Evolutionary conservation across 306 rosid species (phyloP).

Genomic region (Gleditsia sinensis): DNA sequence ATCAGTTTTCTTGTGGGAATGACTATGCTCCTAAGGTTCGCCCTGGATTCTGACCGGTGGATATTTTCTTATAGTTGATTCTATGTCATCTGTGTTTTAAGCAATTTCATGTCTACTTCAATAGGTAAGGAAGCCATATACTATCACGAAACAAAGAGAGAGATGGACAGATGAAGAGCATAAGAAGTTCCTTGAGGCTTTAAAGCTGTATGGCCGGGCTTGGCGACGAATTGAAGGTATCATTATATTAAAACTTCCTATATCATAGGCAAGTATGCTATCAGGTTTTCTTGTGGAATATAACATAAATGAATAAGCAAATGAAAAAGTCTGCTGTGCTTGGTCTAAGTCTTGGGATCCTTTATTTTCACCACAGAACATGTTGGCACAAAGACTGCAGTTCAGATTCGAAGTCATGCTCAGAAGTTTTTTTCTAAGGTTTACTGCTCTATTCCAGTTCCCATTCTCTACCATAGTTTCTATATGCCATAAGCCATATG

Average conservation of each 20-base stretch:
- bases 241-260: background rate
- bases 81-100: slow-evolving; percentile 20
- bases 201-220: slow-evolving; percentile 77
- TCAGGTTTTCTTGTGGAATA: background rate
- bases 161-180: slow-evolving; percentile 94
- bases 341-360: slow-evolving; percentile 38
- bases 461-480: slow-evolving; percentile 40
- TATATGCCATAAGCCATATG: slow-evolving; percentile 25
- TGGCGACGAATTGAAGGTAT: slow-evolving; percentile 90
- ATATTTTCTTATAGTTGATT: too few relatives aligned
- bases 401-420: slow-evolving; percentile 98
- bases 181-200: slow-evolving; percentile 76
- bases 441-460: slow-evolving; percentile 50
- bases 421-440: slow-evolving; percentile 96
- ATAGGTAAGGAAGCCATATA: slow-evolving; percentile 82
- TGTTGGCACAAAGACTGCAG: slow-evolving; percentile 88
- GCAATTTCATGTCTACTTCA: slow-evolving; percentile 4
- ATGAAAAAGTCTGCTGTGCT: slow-evolving; percentile 11
- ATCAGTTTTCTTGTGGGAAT: slow-evolving; percentile 58
- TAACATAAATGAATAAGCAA: slow-evolving; percentile 4
- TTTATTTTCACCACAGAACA: slow-evolving; percentile 59
- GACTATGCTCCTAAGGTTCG: slow-evolving; percentile 66
- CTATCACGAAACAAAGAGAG: slow-evolving; percentile 85
- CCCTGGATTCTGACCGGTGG: slow-evolving; percentile 23
- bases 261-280: slow-evolving; percentile 10